Base-by-base conservation (phyloP, 345 rosid species). In the Erodium maritimum region DNA sequence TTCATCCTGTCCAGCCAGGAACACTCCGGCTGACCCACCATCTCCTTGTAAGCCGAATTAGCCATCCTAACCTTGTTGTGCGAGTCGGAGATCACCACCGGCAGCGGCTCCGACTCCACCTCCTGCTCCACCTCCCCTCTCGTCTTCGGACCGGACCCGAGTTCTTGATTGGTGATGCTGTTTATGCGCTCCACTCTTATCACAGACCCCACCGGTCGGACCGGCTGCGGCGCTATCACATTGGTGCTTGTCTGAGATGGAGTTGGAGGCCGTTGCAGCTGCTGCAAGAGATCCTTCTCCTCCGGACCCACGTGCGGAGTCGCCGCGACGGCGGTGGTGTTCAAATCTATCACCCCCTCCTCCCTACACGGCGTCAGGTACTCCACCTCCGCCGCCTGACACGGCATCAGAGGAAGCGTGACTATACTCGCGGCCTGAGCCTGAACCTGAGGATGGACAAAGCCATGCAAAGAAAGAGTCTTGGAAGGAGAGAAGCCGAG, bases 1-100 rank as follows among this genome's bases (percentile, higher is more conserved):
- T 79, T 77, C 82, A 87, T 75, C 0, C 83, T 71, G 21, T 85
- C 90, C 12, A 93, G 81, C 99, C 97, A 93, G 16, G 80, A 69
- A 63, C 99, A 93, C 63, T 89, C 97, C 0, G 99, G 99, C 65
- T 93, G 95, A 17, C 99, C 97, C 70, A 89, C 85, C 95, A 93
- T 85, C 65, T 89, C 94, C 67, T 78, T 93, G 74, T 85, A 93
- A 0, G 91, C 94, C 2, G 97, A 89, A 75, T 93, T 93, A 17
- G 79, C 96, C 61, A 87, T 60, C 71, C 95, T 83, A 55, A 89
- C 94, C 62, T 73, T 83, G 74, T 82, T 80, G 71, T 77, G 85
- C 13, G 95, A 79, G 64, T 93, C 97, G 0, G 95, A 72, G 58
- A 93, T 74, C 58, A 93, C 76, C 0, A 85, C 78, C 1, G 99